Base-by-base conservation (phyloP, 2,329 filamentous ascomycete species). In the Neocucurbitaria cava region DNA sequence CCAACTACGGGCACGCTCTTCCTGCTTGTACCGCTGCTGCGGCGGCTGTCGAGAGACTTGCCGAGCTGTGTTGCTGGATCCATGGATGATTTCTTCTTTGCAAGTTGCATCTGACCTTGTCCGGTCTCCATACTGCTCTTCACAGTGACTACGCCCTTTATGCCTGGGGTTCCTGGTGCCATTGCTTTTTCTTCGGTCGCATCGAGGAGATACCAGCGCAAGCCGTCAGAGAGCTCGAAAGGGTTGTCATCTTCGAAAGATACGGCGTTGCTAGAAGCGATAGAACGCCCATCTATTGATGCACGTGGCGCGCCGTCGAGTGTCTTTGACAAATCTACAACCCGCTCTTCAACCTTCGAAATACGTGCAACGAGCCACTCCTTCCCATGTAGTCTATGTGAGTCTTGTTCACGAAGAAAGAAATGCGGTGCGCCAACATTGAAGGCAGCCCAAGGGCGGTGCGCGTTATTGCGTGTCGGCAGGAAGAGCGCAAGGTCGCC, bases 291-390 rank as follows among this genome's bases (percentile, higher is more conserved):
- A 43, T 81, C 79, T 23, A 57, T 76, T 59, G 52, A 83, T 78
- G 60, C 78, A 72, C 61, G 78, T 64, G 67, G 45, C 23, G 58
- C 65, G 54, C 65, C 53, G 56, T 88, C 84, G 58, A 95, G 79
- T 21, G 88, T 90, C 77, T 90, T 92, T 15, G 91, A 95, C 5
- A 98, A 81, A 74, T 99, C 93, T 0, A 99, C 95, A 3, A 98
- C 89, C 3, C 92, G 89, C 73, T 97, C 92, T 78, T 98, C 92
- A 20, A 98, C 87, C 61, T 91, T 92, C 11, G 88, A 88, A 54
- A 99, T 98, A 15, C 95, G 88, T 8, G 95, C 95, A 7, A 99
- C 88, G n/a, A 99, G 86, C 92, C 95, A 99, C 72, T 99, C 95
- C 31, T 94, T 86, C 43, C 87, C 88, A 26, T 89, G 87, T 5